Base-by-base conservation (phyloP, 345 rosid genomes). In the Boechera divaricarpa region DNA sequence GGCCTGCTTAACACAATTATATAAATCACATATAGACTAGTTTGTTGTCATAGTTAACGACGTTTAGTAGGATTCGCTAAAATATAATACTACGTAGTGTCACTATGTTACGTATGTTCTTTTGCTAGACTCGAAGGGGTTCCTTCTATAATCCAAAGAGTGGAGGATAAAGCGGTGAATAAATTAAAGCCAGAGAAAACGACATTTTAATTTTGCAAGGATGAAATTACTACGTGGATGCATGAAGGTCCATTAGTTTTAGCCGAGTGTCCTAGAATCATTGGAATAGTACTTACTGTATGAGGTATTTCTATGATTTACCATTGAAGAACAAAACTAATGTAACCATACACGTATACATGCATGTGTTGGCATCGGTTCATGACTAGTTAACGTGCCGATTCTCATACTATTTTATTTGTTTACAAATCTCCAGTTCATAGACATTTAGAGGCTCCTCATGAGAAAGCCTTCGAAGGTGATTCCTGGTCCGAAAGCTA, bases 401-500 rank as follows among this genome's bases (percentile, higher is more conserved):
- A 47, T n/a, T 42, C n/a, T 56, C 39, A 56, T 33, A 55, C 16
- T 13, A 5, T n/a, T n/a, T n/a, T 36, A 7, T n/a, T 57, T 15
- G 12, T 49, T 51, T 11, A 52, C 48, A 35, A 18, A 16, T 49
- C 4, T 66, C 32, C 35, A 5, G 36, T 15, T 45, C 49, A 45
- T 45, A 45, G 7, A 45, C 7, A 18, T 29, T 54, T 52, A 77
- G 48, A 90, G 89, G 86, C 90, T 87, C 65, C 98, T 94, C 71
- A 93, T 81, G 60, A 94, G 93, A 12, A 94, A 85, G 68, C 97
- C 97, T 83, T 94, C 97, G 41, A 90, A 90, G 5, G 98, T 90
- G 74, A 94, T 88, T 49, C 98, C 97, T 0, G 97, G 98, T 6
- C 97, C 98, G 51, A 91, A 94, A 7, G 97, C 97, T 10, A 94